A percentile compares a stretch with the other conserved stretches of the same genome.
phyloP scores from a whole-genome alignment of 192 early-diverging fungal genomes.

The Gryganskiella cystojenkinii region DNA sequence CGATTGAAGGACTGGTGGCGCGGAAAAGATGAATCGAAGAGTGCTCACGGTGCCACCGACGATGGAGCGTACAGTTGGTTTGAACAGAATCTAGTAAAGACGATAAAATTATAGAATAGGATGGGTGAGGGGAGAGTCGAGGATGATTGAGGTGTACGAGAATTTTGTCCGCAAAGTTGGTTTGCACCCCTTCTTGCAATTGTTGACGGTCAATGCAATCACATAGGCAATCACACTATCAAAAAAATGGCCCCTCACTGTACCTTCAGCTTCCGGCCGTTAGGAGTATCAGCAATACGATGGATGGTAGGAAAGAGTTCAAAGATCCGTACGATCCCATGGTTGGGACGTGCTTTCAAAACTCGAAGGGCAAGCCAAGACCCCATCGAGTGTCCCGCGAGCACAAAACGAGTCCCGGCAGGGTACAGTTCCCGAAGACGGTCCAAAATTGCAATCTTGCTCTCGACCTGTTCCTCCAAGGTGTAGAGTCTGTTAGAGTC shows the following conservation, averaged over 20 bases:
- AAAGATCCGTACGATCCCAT: slow-evolving; percentile 71
- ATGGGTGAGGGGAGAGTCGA: too few species aligned
- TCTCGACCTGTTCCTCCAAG: slow-evolving; percentile 72
- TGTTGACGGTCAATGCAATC: too few species aligned
- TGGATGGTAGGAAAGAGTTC: slow-evolving; percentile 85
- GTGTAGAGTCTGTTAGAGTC: slow-evolving; percentile 48
- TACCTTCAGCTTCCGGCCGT: slow-evolving; percentile 72
- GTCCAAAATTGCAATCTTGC: slow-evolving; percentile 75
- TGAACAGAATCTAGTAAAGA: slow-evolving; percentile 21
- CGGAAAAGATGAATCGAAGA: slow-evolving; percentile 45
- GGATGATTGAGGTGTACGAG: too few species aligned
- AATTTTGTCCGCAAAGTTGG: not conserved
- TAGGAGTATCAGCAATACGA: slow-evolving; percentile 79
- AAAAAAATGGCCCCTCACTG: not conserved
- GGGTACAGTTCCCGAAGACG: slow-evolving; percentile 59
- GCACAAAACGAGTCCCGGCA: slow-evolving; percentile 56
- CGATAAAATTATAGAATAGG: not conserved
- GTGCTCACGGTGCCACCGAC: slow-evolving; percentile 37
- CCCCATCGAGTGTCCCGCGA: slow-evolving; percentile 78
- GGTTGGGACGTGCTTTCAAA: slow-evolving; percentile 69
- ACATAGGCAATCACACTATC: not conserved
- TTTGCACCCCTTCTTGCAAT: not conserved
- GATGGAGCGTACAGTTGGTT: slow-evolving; percentile 27
- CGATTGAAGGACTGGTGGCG: slow-evolving; percentile 50
- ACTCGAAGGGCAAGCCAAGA: slow-evolving; percentile 62